Percentiles rank a stretch among this genome's conserved stretches.
Evolutionary conservation across 345 rosid species (phyloP).

Genomic region (Punica granatum): DNA sequence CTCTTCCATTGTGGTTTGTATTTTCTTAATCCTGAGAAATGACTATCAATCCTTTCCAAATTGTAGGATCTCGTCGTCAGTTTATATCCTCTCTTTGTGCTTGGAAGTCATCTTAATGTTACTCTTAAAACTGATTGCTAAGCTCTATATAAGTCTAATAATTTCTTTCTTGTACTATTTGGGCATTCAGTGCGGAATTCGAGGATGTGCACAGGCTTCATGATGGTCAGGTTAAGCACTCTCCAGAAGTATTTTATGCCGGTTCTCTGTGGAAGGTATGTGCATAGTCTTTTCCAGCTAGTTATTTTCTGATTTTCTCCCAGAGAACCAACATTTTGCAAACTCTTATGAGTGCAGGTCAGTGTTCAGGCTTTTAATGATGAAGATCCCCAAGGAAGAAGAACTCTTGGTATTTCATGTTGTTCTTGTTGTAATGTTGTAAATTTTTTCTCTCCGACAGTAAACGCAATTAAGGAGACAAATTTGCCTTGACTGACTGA

Average conservation of each 20-base stretch:
- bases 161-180: not conserved
- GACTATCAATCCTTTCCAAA: too few species aligned
- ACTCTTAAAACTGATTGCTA: not conserved
- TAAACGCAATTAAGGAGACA: not conserved
- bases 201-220: constrained; percentile 80
- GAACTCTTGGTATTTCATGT: constrained; percentile 66
- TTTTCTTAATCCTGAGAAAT: too few species aligned
- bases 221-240: constrained; percentile 97
- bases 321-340: not conserved
- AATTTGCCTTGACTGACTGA: not conserved
- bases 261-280: constrained; percentile 99
- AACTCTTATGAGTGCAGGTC: constrained; percentile 39
- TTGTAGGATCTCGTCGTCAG: too few species aligned
- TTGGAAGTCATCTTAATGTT: not conserved
- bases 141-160: not conserved
- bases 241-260: constrained; percentile 82
- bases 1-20: not conserved
- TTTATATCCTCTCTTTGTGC: too few species aligned
- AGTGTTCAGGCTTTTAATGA: constrained; percentile 92
- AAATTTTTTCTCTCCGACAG: not conserved
- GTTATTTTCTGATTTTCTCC: not conserved
- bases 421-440: constrained; percentile 1
- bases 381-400: constrained; percentile 96
- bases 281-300: not conserved
- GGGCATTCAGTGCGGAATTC: constrained; percentile 60